Evolutionary conservation across 148 eudicot genomes (phyloP).

Genomic region (Suaeda aralocaspica): DNA sequence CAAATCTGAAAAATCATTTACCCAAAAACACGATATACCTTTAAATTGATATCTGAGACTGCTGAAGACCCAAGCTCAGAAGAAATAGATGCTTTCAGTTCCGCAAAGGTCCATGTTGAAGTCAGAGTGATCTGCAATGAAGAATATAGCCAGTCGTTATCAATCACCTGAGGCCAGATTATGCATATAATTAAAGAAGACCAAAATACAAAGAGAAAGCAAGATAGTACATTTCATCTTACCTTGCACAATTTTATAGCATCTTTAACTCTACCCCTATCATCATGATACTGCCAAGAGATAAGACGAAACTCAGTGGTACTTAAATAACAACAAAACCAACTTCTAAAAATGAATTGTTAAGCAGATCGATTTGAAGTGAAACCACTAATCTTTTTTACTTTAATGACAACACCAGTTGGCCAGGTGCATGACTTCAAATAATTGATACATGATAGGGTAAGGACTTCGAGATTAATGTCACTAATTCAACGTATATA

Average conservation of each 20-base stretch:
- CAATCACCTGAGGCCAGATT: background rate
- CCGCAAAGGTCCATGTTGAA: conserved; percentile 65
- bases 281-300: conserved; percentile 73
- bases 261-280: conserved; percentile 77
- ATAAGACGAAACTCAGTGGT: conserved; percentile 17
- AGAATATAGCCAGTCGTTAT: conserved; percentile 2
- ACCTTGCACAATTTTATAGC: conserved; percentile 68
- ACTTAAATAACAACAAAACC: no score
- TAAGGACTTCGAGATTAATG: no score
- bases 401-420: no score
- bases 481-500: no score
- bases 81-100: conserved; percentile 52
- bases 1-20: background rate
- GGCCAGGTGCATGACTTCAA: no score
- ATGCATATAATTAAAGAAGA: background rate
- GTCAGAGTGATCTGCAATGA: conserved; percentile 53
- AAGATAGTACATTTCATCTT: conserved; percentile 14
- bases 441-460: no score
- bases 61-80: conserved; percentile 44
- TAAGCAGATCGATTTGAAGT: no score
- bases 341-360: no score
- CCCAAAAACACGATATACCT: conserved; percentile 36
- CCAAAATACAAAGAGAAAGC: background rate
- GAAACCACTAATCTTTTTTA: no score
- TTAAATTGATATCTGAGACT: conserved; percentile 67